Evolutionary conservation across 2,329 filamentous ascomycete species (phyloP), one percentile per base, ranked within the genome.

Genomic region (Graphilbum fragrans): DNA sequence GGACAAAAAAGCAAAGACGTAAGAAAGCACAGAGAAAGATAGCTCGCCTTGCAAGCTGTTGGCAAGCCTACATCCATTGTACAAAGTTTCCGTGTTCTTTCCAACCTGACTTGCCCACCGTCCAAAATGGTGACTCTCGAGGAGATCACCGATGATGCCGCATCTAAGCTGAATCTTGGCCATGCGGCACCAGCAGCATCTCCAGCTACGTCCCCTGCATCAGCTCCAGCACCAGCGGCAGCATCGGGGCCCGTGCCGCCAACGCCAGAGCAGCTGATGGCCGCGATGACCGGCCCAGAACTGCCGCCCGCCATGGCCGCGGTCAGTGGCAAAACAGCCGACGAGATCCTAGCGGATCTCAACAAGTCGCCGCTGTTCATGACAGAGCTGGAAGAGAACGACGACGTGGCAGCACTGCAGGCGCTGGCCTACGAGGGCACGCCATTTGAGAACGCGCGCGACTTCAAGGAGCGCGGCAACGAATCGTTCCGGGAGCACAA

Each of bases 351-450:
- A 43, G 67, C 67, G 10, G 73, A 77, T 38, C 60, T 78, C 34
- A 74, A 75, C 57, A 67, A 68, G 56, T 73, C 68, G 25, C 92
- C 92, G 7, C 72, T 98, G 31, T 98, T 98, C 69, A 98, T 98
- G 92, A 96, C 87, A 23, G 80, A 85, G 50, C 70, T 95, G 27
- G 85, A 85, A 52, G 83, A 93, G 49, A 94, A 94, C 55, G 69
- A 82, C 47, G 79, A 84, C 50, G 69, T 94, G 1, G 87, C 93
- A 52, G 93, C 92, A 1, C 70, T 98, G 45, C 82, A 85, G 56
- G 90, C 92, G 0, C 67, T 98, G 32, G 86, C 86, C 23, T 94
- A 95, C 57, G 92, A 98, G 64, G 93, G 92, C 18, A 88, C 87
- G 9, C 78, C 85, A 38, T 71, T 80, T 10, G 90, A 96, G 58